Evolutionary conservation across 1,139 yeast species (phyloP).

Genomic region (Yamadazyma sp.): DNA sequence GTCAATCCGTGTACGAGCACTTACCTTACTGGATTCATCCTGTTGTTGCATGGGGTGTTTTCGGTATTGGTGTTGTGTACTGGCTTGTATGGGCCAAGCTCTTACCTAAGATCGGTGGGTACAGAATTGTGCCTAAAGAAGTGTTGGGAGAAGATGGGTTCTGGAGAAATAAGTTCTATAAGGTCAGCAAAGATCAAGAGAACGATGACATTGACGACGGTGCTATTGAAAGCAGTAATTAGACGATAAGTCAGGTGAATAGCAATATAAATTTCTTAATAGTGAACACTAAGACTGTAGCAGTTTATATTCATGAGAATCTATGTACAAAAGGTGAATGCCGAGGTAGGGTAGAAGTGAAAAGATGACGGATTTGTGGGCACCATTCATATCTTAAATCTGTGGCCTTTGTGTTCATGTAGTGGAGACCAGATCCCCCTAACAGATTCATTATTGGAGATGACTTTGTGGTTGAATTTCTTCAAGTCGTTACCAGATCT

Average conservation of each 20-base stretch:
- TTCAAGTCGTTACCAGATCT: slow-evolving; percentile 41
- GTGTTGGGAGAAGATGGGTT: slow-evolving; percentile 71
- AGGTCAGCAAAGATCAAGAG: slow-evolving; percentile 28
- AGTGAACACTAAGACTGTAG: too few species aligned
- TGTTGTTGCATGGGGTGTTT: slow-evolving; percentile 80
- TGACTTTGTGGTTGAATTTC: slow-evolving; percentile 65
- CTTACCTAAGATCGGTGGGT: slow-evolving; percentile 60
- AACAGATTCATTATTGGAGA: slow-evolving; percentile 76
- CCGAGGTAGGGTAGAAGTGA: neutral
- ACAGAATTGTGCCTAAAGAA: slow-evolving; percentile 57
- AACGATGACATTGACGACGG: slow-evolving; percentile 15
- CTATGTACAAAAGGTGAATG: slow-evolving; percentile 2
- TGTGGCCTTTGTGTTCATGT: slow-evolving; percentile 68
- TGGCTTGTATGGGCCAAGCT: slow-evolving; percentile 69
- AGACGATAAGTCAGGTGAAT: neutral
- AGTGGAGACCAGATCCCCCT: slow-evolving; percentile 99
- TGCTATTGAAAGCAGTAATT: neutral
- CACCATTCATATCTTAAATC: slow-evolving; percentile 59
- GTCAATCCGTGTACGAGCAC: slow-evolving; percentile 63
- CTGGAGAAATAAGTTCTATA: slow-evolving; percentile 66
- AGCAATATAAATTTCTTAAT: neutral
- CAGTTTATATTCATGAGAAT: neutral
- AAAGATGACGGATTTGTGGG: neutral
- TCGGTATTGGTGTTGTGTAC: slow-evolving; percentile 68
- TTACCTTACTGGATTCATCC: slow-evolving; percentile 82